A percentile compares a stretch with the other conserved stretches of the same genome.
Conservation (phyloP, 768 basidiomycete species). For the Arthromyces matolae region DNA sequence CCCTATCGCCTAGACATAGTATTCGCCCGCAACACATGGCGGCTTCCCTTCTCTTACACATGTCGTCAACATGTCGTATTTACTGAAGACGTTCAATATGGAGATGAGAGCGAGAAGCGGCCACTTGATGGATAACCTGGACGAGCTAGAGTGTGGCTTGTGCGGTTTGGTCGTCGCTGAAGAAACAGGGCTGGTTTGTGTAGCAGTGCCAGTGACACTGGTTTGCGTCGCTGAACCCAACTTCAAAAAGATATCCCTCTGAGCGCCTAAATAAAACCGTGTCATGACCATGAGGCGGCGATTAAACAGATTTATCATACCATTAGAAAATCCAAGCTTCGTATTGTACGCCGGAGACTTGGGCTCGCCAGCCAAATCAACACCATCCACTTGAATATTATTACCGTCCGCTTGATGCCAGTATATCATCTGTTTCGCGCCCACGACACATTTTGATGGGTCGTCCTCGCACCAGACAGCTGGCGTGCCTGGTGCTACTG, state of each 20-base stretch:
- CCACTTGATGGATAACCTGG: conserved; percentile 1
- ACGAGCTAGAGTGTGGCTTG: conserved; percentile 1
- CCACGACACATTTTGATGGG: conserved; percentile 35
- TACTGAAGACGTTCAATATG: too few species aligned
- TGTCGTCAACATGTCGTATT: too few species aligned
- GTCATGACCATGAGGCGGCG: too few species aligned
- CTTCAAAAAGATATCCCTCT: conserved; percentile 12
- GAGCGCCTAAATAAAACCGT: conserved; percentile 13
- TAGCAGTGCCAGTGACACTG: not conserved
- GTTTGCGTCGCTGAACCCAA: conserved; percentile 13
- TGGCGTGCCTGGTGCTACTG: conserved; percentile 39
- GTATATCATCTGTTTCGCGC: conserved; percentile 52
- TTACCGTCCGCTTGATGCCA: conserved; percentile 49
- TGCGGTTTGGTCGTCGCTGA: conserved; percentile 1
- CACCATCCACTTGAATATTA: conserved; percentile 43
- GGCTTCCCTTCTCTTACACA: too few species aligned
- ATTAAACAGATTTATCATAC: too few species aligned
- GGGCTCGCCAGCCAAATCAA: conserved; percentile 32
- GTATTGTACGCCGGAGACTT: conserved; percentile 48
- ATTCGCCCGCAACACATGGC: too few species aligned
- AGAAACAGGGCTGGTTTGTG: too few species aligned
- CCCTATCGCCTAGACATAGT: too few species aligned
- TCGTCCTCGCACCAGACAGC: conserved; percentile 52
- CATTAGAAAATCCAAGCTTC: conserved; percentile 45
- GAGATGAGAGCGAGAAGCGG: not conserved